Percentiles rank a stretch among this genome's conserved stretches.
Evolutionary conservation across 345 rosid genomes (phyloP).

Genomic region (Brassica juncea): DNA sequence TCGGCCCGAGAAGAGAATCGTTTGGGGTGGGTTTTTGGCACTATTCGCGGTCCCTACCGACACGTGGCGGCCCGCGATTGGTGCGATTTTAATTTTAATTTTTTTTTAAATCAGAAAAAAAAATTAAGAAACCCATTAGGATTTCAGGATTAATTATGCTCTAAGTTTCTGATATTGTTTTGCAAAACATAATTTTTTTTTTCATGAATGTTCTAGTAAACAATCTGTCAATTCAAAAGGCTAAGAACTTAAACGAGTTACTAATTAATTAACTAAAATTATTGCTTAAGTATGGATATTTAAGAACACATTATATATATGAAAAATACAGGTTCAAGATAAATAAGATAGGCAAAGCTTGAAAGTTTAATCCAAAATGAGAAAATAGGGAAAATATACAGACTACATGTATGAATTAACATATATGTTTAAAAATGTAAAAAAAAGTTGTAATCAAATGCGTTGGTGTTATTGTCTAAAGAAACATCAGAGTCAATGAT

Average conservation of each 20-base stretch:
- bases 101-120: no score
- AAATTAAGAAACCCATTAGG: no score
- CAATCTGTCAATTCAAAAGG: neutral
- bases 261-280: neutral
- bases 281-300: neutral
- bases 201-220: neutral
- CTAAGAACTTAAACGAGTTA: neutral
- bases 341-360: neutral
- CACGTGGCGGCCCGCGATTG: no score
- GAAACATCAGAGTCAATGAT: conserved; percentile 4
- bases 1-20: no score
- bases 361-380: neutral
- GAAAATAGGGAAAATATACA: neutral
- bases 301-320: neutral
- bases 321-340: neutral
- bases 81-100: no score
- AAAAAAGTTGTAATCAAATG: neutral
- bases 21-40: no score
- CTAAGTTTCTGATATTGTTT: no score
- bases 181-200: no score
- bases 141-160: no score
- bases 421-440: neutral
- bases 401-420: neutral
- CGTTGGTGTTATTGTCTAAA: neutral
- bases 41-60: no score